Evolutionary conservation across 164 flowering plant species (phyloP).

Genomic region (Berberis vulgaris): DNA sequence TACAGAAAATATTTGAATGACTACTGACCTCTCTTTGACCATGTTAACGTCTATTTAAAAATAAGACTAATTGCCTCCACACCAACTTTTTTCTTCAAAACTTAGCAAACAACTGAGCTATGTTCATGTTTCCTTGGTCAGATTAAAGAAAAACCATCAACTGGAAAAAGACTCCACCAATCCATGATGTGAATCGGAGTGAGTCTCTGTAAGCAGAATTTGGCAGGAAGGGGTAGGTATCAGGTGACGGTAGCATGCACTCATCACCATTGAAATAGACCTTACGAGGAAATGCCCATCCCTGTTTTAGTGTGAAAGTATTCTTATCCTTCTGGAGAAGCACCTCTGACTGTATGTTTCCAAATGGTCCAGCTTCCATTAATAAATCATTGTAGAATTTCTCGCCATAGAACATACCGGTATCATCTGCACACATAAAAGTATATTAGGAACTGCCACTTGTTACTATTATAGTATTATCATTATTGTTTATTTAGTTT

Average conservation of each 20-base stretch:
- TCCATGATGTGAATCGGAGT: constrained; percentile 10
- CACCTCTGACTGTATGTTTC: constrained; percentile 77
- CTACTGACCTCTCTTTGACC: no score
- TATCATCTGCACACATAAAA: constrained; percentile 57
- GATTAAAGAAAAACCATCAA: constrained; percentile 18
- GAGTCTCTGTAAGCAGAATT: constrained; percentile 32
- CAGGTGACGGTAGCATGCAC: constrained; percentile 75
- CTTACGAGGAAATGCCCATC: constrained; percentile 81
- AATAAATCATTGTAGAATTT: constrained; percentile 73
- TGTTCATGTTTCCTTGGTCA: background rate
- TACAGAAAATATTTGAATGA: no score
- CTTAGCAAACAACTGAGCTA: background rate
- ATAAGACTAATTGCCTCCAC: background rate
- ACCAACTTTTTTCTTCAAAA: constrained; percentile 3
- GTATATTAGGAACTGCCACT: background rate
- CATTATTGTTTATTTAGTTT: background rate
- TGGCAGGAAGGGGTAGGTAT: constrained; percentile 64
- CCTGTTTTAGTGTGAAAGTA: constrained; percentile 61
- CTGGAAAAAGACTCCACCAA: constrained; percentile 16
- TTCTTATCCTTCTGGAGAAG: constrained; percentile 54
- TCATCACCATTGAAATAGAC: constrained; percentile 86
- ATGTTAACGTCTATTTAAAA: no score
- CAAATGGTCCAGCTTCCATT: constrained; percentile 69
- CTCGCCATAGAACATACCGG: constrained; percentile 82
- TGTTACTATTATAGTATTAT: no score